Percentiles rank a stretch among this genome's conserved stretches.
Conservation (phyloP, 2,329 filamentous ascomycete genomes). For the Alternaria dauci region DNA sequence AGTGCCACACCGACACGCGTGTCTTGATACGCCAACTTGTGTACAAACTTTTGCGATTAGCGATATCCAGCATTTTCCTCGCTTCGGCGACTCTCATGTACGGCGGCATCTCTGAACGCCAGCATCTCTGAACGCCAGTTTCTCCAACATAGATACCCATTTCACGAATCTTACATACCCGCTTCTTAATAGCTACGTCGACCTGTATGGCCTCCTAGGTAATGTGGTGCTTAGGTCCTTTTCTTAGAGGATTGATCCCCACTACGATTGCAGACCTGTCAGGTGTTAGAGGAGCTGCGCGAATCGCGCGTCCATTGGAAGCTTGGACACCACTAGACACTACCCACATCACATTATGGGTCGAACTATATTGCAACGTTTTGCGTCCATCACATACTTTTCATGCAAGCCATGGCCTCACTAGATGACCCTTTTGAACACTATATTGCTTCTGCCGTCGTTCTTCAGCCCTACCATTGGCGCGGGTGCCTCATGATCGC, state of each 20-base stretch:
- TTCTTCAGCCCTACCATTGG: not conserved
- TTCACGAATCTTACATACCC: slow-evolving; percentile 10
- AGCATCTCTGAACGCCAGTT: slow-evolving; percentile 4
- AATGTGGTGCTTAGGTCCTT: not conserved
- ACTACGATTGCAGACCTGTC: not conserved
- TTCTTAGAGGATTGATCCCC: not conserved
- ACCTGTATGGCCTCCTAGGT: not conserved
- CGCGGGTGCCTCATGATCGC: not conserved
- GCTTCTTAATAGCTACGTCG: not conserved
- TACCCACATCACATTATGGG: not conserved
- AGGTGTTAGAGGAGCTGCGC: not conserved
- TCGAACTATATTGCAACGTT: not conserved
- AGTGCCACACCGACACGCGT: not conserved
- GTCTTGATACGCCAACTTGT: not conserved
- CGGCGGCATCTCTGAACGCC: slow-evolving; percentile 5
- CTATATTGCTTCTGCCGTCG: slow-evolving; percentile 6
- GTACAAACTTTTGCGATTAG: slow-evolving; percentile 5
- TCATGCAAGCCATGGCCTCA: slow-evolving; percentile 1
- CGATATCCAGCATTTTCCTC: slow-evolving; percentile 7
- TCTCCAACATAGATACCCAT: slow-evolving; percentile 15
- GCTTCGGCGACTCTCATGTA: slow-evolving; percentile 2
- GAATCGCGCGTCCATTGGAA: not conserved
- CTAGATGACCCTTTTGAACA: not conserved
- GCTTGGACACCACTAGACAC: not conserved
- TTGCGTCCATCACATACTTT: not conserved